Base-by-base conservation (phyloP, 345 rosid genomes). In the Excoecaria agallocha region DNA sequence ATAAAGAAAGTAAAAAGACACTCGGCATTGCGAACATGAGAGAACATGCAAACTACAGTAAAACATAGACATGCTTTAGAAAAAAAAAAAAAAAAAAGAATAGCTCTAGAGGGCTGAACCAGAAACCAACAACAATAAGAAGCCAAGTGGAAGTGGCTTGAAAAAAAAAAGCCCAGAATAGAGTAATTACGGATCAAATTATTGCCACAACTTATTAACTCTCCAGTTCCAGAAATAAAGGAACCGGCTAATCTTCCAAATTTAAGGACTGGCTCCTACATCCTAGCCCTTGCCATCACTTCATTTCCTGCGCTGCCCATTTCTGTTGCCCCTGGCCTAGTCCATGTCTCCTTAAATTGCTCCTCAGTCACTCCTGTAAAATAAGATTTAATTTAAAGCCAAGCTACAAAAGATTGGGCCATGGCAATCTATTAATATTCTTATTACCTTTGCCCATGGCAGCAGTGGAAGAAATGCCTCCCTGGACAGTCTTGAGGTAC, bases 391-490 rank as follows among this genome's bases (percentile, higher is more conserved):
- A 6, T 12, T 59, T 30, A 30, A 30, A 30, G 30, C 30, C 30
- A 30, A 30, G 2, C 30, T 30, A 30, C 30, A 30, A 30, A 30
- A 30, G 2, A 30, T 30, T 30, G 1, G 30, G 30, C 30, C 30
- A 30, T 30, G 2, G 30, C 1, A 30, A 2, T 30, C 30, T 30
- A 30, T 30, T 30, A 2, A 30, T 30, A 30, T 30, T 30, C 30
- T 30, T 30, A 30, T 30, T 30, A 82, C 98, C 99, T 90, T 91
- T 93, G 78, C 93, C 97, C 99, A 96, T 93, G 35, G 98, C 99
- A 56, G 98, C 95, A 60, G 97, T 93, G 74, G 99, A 93, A 57
- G 98, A 88, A 46, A 93, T 91, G 65, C 99, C 99, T 72, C 99
- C 97, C 82, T 93, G 97, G 57, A 96, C 78, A 4, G 92, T 87